Evolutionary conservation across 495 filamentous ascomycete species (phyloP), one percentile per base, ranked within the genome.

Genomic region (Hypomontagnella submonticulosa): DNA sequence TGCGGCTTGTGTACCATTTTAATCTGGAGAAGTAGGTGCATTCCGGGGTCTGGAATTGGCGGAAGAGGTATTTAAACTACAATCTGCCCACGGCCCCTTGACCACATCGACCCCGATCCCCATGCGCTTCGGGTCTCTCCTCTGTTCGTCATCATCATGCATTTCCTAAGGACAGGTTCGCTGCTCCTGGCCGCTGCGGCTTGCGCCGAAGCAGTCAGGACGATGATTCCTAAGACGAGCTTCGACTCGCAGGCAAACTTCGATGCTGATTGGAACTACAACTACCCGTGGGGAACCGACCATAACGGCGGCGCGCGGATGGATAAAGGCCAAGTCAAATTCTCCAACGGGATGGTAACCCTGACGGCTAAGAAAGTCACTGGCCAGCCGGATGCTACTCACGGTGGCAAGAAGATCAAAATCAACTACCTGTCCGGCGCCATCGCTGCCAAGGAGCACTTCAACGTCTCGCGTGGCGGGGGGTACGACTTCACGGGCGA

Each of bases 231-330:
- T 2, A 77, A 62, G 2, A 80, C 81, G 4, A 81, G 76, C 61
- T 85, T 88, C 75, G 76, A 82, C 73, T 82, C 79, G 0, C 79
- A 80, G 38, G 43, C 80, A 16, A 71, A 75, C 57, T 82, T 88
- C 41, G 79, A 84, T 34, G 66, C 77, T 6, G 80, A 82, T 67
- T 87, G 84, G 75, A 69, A 60, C 64, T 83, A 85, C 75, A 79
- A 83, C 72, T 86, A 81, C 63, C 76, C 80, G 2, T 77, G 73
- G 73, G 70, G 75, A 7, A 75, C 61, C 10, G 69, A 71, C 50
- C 71, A 71, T 73, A 88, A 87, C 67, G 85, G 85, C 30, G 83
- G 78, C 0, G 84, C 85, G 3, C 82, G 84, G 40, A 88, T 87
- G 84, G 71, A 80, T 67, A 70, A 73, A 15, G 42, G 49, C 7